A percentile compares a stretch with the other conserved stretches of the same genome.
Conservation (phyloP, 192 early-diverging fungal species). For the Linnemannia elongata region DNA sequence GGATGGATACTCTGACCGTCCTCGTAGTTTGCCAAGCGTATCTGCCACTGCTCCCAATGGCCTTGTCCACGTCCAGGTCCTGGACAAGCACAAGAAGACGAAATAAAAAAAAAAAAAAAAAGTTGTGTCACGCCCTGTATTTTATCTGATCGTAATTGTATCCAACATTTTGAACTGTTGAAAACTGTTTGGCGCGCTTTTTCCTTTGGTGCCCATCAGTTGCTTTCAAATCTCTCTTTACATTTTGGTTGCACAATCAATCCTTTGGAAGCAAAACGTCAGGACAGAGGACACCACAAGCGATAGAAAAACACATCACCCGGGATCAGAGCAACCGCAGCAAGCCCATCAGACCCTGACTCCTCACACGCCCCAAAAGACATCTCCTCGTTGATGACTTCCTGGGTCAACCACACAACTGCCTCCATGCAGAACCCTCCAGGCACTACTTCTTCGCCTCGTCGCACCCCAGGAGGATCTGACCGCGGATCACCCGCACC, state of each 20-base stretch:
- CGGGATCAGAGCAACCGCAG: too few species aligned
- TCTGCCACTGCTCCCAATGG: not conserved
- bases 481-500: constrained; percentile 16
- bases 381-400: not conserved
- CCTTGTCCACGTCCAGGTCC: not conserved
- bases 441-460: not conserved
- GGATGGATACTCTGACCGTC: not conserved
- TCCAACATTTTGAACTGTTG: not conserved
- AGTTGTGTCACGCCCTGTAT: not conserved
- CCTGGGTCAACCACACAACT: constrained; percentile 53
- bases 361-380: not conserved
- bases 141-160: not conserved
- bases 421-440: constrained; percentile 39
- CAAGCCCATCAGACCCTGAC: not conserved
- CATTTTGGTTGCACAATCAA: too few species aligned
- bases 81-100: not conserved
- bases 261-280: too few species aligned
- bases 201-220: not conserved
- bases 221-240: too few species aligned
- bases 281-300: too few species aligned
- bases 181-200: not conserved
- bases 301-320: too few species aligned
- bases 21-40: not conserved
- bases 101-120: not conserved
- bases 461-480: constrained; percentile 6